Evolutionary conservation across 2,329 filamentous ascomycete species (phyloP).

Genomic region (Whalleya microplaca): DNA sequence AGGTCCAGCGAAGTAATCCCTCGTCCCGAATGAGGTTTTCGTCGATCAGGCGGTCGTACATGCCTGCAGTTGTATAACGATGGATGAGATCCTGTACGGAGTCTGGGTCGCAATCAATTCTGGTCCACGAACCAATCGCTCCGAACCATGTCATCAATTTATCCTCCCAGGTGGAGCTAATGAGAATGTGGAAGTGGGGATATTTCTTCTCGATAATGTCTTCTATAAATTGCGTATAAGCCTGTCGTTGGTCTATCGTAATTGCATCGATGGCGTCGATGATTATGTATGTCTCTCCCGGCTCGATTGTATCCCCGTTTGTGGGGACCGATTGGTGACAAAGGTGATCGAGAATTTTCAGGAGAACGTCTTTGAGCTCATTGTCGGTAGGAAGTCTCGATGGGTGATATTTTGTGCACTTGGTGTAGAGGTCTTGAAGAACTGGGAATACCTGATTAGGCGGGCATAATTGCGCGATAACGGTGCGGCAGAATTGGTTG

Average conservation of each 20-base stretch:
- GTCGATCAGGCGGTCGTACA: too few relatives aligned
- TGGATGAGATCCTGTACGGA: too few relatives aligned
- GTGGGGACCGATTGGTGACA: neutral
- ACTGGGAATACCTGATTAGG: conserved; percentile 4
- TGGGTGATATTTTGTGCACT: conserved; percentile 15
- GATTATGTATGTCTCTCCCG: conserved; percentile 20
- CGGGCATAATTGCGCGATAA: conserved; percentile 21
- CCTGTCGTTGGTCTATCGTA: neutral
- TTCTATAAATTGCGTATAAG: conserved; percentile 11
- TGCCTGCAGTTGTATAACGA: too few relatives aligned
- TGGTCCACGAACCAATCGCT: too few relatives aligned
- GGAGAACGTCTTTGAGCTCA: conserved; percentile 9
- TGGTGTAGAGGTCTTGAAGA: conserved; percentile 10
- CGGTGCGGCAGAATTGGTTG: conserved; percentile 15
- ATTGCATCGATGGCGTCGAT: conserved; percentile 18
- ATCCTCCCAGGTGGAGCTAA: neutral
- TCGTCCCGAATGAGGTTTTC: too few relatives aligned
- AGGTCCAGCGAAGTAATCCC: too few relatives aligned
- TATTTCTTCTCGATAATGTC: neutral
- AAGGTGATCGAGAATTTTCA: conserved; percentile 9
- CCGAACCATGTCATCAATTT: too few relatives aligned
- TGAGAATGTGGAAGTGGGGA: conserved; percentile 15
- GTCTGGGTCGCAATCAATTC: too few relatives aligned
- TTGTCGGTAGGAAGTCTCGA: conserved; percentile 8
- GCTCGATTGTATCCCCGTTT: neutral